A percentile compares a stretch with the other conserved stretches of the same genome.
Evolutionary conservation across 371 early-diverging fungal genomes (phyloP).

Genomic region (Synchytrium microbalum): DNA sequence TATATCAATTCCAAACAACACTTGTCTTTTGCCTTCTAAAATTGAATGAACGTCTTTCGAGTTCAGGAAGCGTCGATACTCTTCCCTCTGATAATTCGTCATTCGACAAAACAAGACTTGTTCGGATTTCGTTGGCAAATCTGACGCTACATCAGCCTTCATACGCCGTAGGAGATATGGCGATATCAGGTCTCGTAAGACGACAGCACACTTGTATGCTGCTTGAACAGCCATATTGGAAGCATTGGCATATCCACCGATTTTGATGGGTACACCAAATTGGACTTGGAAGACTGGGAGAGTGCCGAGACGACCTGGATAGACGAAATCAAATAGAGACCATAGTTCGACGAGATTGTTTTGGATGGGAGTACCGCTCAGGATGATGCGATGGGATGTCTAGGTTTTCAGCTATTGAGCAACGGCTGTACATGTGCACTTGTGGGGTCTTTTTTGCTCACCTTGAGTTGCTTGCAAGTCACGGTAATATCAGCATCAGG

Average conservation of each 20-base stretch:
- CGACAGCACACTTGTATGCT: slow-evolving; percentile 85
- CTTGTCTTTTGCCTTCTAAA: slow-evolving; percentile 72
- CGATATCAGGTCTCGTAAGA: slow-evolving; percentile 83
- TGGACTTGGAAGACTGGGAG: slow-evolving; percentile 86
- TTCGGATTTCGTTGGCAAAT: slow-evolving; percentile 89
- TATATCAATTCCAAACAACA: slow-evolving; percentile 85
- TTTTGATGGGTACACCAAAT: slow-evolving; percentile 83
- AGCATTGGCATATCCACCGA: slow-evolving; percentile 91
- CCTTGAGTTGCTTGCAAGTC: slow-evolving; percentile 68
- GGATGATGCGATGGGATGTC: slow-evolving; percentile 80
- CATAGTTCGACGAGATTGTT: slow-evolving; percentile 96
- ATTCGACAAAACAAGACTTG: slow-evolving; percentile 90
- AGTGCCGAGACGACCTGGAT: slow-evolving; percentile 91
- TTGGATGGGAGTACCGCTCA: slow-evolving; percentile 98
- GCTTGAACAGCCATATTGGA: slow-evolving; percentile 80
- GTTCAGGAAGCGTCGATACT: slow-evolving; percentile 71
- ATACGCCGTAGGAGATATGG: slow-evolving; percentile 90
- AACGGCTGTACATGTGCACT: not conserved
- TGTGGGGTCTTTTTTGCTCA: too few relatives aligned
- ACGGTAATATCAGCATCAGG: slow-evolving; percentile 85
- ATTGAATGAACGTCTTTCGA: slow-evolving; percentile 60
- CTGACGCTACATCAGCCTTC: slow-evolving; percentile 88
- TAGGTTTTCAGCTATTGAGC: slow-evolving; percentile 16
- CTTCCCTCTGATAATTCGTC: slow-evolving; percentile 63
- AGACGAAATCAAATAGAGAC: slow-evolving; percentile 94